Evolutionary conservation across 2,329 filamentous ascomycete species (phyloP).

Genomic region (Tympanopsis confertula): DNA sequence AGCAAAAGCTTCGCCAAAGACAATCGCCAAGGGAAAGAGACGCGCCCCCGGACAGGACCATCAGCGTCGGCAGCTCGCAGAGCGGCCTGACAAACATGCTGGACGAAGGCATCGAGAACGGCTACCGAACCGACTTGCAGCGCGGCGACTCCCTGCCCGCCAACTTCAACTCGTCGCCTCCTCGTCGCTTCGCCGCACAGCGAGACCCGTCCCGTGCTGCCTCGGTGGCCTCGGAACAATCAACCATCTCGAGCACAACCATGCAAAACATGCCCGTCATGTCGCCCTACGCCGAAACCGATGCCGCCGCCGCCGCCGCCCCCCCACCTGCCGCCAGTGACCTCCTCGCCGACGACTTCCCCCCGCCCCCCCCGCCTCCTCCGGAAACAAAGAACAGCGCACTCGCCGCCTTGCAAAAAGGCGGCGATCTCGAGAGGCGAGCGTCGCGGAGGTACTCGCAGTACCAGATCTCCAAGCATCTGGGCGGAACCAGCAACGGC

Average conservation of each 20-base stretch:
- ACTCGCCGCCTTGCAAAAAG: conserved; percentile 77
- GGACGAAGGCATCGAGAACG: conserved; percentile 44
- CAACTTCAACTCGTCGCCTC: conserved; percentile 29
- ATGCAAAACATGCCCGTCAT: conserved; percentile 69
- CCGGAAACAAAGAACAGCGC: conserved; percentile 80
- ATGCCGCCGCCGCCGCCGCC: conserved; percentile 33
- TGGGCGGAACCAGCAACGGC: conserved; percentile 69
- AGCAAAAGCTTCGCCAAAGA: conserved; percentile 69
- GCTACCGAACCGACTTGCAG: conserved; percentile 29
- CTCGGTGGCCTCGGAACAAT: conserved; percentile 45
- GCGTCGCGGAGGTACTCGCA: conserved; percentile 89
- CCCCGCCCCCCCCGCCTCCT: conserved; percentile 68
- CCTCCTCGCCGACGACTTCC: conserved; percentile 50
- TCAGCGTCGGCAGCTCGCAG: conserved; percentile 42
- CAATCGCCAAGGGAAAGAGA: conserved; percentile 28
- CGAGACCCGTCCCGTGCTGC: conserved; percentile 40
- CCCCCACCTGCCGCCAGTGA: conserved; percentile 34
- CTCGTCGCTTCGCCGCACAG: conserved; percentile 29
- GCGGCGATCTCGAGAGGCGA: conserved; percentile 81
- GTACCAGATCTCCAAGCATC: conserved; percentile 91
- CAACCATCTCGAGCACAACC: conserved; percentile 58
- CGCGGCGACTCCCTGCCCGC: conserved; percentile 16
- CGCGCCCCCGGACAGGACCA: conserved; percentile 43
- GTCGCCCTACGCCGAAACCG: conserved; percentile 57
- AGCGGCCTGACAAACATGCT: conserved; percentile 46